These are phyloP conservation scores for Penicillium taxi DNA, from an alignment of 495 filamentous ascomycete genomes.

Conservation along the genomic window DNA sequence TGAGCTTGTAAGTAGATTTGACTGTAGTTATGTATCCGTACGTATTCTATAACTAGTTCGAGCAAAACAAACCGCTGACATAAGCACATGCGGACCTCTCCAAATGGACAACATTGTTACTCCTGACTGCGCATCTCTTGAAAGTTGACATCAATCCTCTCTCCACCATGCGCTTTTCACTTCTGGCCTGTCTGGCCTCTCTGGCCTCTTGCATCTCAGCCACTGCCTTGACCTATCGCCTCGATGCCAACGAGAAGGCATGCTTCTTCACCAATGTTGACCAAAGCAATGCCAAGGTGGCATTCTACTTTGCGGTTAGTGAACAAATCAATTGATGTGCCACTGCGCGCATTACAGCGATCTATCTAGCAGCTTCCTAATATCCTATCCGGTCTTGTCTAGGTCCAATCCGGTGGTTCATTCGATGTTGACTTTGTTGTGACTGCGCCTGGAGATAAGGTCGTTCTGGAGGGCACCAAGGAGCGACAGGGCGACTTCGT, in stretches of 20 bases:
- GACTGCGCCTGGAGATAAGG: conserved; percentile 69
- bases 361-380: neutral
- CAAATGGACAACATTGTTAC: conserved; percentile 13
- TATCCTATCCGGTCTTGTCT: neutral
- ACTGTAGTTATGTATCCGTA: too few relatives aligned
- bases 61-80: too few relatives aligned
- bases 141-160: conserved; percentile 4
- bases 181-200: conserved; percentile 52
- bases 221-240: conserved; percentile 91
- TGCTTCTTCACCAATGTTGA: conserved; percentile 86
- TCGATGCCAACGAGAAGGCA: conserved; percentile 81
- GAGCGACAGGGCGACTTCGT: conserved; percentile 97
- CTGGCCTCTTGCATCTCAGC: conserved; percentile 54
- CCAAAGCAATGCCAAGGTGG: conserved; percentile 67
- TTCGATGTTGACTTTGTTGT: conserved; percentile 95
- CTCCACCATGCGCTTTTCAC: conserved; percentile 32
- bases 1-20: too few relatives aligned
- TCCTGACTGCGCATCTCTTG: conserved; percentile 18
- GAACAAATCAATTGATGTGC: neutral
- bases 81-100: too few relatives aligned
- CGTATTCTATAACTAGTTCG: too few relatives aligned
- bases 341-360: neutral
- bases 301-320: conserved; percentile 96
- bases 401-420: conserved; percentile 94
- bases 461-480: conserved; percentile 80